These are phyloP conservation scores for Tolypocladium album DNA, from an alignment of 2,329 filamentous ascomycete species.

Conservation along the genomic window DNA sequence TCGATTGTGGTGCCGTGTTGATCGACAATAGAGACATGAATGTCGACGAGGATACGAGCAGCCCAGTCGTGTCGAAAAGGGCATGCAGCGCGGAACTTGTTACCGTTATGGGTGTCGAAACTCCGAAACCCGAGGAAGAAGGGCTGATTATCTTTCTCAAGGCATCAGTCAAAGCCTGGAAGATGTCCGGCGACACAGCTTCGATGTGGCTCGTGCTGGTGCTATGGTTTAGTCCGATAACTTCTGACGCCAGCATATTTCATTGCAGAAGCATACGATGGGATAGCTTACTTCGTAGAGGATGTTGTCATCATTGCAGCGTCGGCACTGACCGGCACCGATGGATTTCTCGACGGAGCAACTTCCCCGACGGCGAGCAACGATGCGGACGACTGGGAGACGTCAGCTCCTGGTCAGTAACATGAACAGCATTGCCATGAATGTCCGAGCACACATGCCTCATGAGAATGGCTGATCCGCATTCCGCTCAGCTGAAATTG, in stretches of 20 bases:
- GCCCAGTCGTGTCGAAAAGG: neutral
- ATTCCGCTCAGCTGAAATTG: constrained; percentile 15
- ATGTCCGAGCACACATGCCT: constrained; percentile 4
- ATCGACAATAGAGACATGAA: neutral
- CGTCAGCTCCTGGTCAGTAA: neutral
- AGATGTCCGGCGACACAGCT: neutral
- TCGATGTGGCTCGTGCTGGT: neutral
- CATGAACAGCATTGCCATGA: neutral
- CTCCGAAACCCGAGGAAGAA: neutral
- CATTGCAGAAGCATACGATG: neutral
- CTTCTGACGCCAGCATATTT: neutral
- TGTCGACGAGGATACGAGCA: neutral
- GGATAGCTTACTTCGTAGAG: neutral
- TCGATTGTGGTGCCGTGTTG: neutral
- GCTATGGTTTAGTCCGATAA: neutral
- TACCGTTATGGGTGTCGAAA: neutral
- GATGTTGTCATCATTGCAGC: neutral
- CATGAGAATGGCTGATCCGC: constrained; percentile 3
- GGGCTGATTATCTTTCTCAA: constrained; percentile 4
- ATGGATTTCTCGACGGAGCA: neutral
- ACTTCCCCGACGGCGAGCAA: neutral
- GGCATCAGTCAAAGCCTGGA: constrained; percentile 7
- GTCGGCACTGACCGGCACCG: neutral
- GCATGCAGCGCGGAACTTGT: neutral
- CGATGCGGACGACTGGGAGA: neutral